A percentile compares a stretch with the other conserved stretches of the same genome.
Conservation (phyloP, 2,329 filamentous ascomycete species). For the Penicillium sp. region DNA sequence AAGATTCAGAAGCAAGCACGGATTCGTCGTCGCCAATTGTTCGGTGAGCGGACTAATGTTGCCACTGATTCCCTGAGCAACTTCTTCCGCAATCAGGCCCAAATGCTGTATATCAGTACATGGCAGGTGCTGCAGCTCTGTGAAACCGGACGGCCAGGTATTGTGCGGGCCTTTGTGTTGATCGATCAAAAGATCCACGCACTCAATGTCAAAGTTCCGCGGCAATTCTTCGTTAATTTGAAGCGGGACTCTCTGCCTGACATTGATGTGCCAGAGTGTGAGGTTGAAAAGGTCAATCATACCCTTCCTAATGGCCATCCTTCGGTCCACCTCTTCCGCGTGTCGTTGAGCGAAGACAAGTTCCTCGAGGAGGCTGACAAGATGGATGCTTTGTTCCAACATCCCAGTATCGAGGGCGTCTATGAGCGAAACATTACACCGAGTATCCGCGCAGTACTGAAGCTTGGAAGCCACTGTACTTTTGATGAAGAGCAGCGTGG, state of each 20-base stretch:
- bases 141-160: slow-evolving; percentile 76
- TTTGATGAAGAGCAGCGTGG: slow-evolving; percentile 89
- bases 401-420: slow-evolving; percentile 92
- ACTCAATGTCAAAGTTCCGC: slow-evolving; percentile 82
- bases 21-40: slow-evolving; percentile 79
- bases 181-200: slow-evolving; percentile 91
- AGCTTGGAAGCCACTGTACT: slow-evolving; percentile 85
- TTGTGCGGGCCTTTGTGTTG: slow-evolving; percentile 83
- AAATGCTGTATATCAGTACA: slow-evolving; percentile 82
- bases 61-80: slow-evolving; percentile 62
- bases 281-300: slow-evolving; percentile 89
- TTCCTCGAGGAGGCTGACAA: slow-evolving; percentile 84
- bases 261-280: slow-evolving; percentile 79
- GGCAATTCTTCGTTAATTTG: slow-evolving; percentile 87
- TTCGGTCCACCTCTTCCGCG: slow-evolving; percentile 89
- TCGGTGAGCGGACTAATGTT: slow-evolving; percentile 73
- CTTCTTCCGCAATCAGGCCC: slow-evolving; percentile 87
- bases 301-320: slow-evolving; percentile 93
- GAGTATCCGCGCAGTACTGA: slow-evolving; percentile 79
- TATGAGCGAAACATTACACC: slow-evolving; percentile 93
- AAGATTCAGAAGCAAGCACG: slow-evolving; percentile 93
- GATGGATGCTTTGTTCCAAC: slow-evolving; percentile 79
- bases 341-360: slow-evolving; percentile 82
- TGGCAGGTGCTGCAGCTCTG: slow-evolving; percentile 93
- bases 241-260: slow-evolving; percentile 84